Conservation (phyloP, 1,284 basidiomycete species). For the Tremellales sp. region DNA sequence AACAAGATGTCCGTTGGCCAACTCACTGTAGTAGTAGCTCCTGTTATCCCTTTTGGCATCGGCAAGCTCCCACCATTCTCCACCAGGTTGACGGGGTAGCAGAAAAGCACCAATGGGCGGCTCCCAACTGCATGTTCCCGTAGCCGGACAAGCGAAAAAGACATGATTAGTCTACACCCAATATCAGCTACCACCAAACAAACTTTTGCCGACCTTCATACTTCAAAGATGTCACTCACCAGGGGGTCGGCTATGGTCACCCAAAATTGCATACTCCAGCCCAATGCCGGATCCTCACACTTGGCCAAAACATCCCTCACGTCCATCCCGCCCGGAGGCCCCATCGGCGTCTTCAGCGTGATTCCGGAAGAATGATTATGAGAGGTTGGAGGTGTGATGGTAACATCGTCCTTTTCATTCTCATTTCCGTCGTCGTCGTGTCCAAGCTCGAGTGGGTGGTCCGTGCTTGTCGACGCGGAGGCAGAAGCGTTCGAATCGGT, state of each 20-base stretch:
- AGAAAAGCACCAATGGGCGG: constrained; percentile 84
- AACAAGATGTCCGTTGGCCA: not conserved
- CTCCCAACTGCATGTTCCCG: constrained; percentile 88
- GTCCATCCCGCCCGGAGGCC: constrained; percentile 24
- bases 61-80: constrained; percentile 92
- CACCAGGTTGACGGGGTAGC: constrained; percentile 76
- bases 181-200: not conserved
- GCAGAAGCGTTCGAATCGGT: no score
- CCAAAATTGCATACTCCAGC: constrained; percentile 47
- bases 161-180: constrained; percentile 62
- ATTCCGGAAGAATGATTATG: not conserved
- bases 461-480: no score
- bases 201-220: not conserved
- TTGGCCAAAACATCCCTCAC: constrained; percentile 31
- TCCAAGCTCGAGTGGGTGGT: no score
- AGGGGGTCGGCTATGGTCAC: constrained; percentile 46
- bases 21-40: constrained; percentile 79
- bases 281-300: constrained; percentile 40
- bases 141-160: constrained; percentile 86
- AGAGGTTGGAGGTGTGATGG: not conserved
- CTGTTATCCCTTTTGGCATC: constrained; percentile 73
- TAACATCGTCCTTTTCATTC: not conserved
- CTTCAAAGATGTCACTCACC: constrained; percentile 18
- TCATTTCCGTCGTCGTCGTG: no score
- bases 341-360: not conserved